Evolutionary conservation across 1,139 yeast species (phyloP).

Genomic region (Hyphopichia fennica): DNA sequence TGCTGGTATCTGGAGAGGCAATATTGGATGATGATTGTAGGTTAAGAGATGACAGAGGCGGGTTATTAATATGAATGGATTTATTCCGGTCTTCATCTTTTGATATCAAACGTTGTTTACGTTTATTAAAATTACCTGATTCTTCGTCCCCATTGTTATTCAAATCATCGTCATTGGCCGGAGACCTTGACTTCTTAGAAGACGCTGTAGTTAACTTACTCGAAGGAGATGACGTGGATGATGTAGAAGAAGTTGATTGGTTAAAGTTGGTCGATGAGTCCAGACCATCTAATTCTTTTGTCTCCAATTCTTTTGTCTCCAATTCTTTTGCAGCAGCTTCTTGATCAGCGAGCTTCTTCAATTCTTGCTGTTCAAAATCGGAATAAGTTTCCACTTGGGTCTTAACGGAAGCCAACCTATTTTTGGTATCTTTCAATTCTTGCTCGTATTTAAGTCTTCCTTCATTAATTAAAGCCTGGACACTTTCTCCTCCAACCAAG

Average conservation of each 20-base stretch:
- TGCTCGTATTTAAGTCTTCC: conserved; percentile 21
- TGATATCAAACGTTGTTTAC: conserved; percentile 37
- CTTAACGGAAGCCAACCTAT: conserved; percentile 11
- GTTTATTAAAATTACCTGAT: conserved; percentile 21
- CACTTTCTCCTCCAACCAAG: conserved; percentile 37
- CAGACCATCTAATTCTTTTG: neutral
- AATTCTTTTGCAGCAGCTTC: conserved; percentile 26
- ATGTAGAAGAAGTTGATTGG: conserved; percentile 1
- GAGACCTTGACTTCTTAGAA: conserved; percentile 20
- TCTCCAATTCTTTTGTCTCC: neutral
- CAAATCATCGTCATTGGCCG: conserved; percentile 12
- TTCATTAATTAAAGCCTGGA: conserved; percentile 24
- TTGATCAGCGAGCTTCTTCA: conserved; percentile 16
- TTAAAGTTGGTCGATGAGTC: neutral
- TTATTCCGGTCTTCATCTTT: conserved; percentile 25
- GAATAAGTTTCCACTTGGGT: conserved; percentile 15
- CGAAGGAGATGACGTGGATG: neutral
- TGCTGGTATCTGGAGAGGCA: conserved; percentile 1
- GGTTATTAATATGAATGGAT: conserved; percentile 18
- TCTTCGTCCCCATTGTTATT: conserved; percentile 11
- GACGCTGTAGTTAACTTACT: conserved; percentile 1
- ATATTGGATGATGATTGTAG: conserved; percentile 1
- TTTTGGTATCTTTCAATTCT: conserved; percentile 12
- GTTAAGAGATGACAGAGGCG: neutral
- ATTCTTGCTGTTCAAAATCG: conserved; percentile 6